phyloP scores from a whole-genome alignment of 371 early-diverging fungal genomes.

The Racocetra persica region DNA sequence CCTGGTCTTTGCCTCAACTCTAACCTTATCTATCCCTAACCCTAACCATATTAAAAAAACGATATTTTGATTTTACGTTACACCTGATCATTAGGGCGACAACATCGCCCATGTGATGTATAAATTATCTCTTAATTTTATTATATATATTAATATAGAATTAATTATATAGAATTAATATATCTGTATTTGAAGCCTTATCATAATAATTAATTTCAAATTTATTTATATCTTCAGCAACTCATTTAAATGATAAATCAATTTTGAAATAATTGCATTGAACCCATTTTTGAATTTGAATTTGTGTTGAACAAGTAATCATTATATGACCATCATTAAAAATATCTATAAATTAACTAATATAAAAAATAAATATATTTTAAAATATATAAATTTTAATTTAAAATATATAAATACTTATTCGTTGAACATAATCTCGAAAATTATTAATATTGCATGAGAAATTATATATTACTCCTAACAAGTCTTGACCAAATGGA shows the following conservation, averaged over 20 bases:
- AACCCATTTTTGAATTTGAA: not conserved
- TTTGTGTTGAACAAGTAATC: not conserved
- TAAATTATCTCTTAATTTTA: no score
- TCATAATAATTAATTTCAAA: not conserved
- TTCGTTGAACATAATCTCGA: not conserved
- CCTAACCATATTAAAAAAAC: no score
- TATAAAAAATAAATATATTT: no score
- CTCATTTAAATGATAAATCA: constrained; percentile 10
- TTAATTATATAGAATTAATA: constrained; percentile 2
- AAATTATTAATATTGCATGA: constrained; percentile 1
- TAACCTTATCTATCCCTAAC: no score
- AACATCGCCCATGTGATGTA: no score
- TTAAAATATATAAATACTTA: not conserved
- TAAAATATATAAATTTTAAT: no score
- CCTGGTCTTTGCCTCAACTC: no score
- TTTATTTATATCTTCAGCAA: not conserved
- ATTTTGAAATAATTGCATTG: constrained; percentile 13
- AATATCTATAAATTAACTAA: no score
- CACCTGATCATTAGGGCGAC: no score
- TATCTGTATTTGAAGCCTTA: no score
- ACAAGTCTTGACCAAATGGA: not conserved
- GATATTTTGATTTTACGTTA: no score
- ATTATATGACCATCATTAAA: not conserved
- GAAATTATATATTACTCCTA: not conserved
- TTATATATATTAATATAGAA: not conserved